Base-by-base conservation (phyloP, 331 rosid species). In the Cucumis variabilis region DNA sequence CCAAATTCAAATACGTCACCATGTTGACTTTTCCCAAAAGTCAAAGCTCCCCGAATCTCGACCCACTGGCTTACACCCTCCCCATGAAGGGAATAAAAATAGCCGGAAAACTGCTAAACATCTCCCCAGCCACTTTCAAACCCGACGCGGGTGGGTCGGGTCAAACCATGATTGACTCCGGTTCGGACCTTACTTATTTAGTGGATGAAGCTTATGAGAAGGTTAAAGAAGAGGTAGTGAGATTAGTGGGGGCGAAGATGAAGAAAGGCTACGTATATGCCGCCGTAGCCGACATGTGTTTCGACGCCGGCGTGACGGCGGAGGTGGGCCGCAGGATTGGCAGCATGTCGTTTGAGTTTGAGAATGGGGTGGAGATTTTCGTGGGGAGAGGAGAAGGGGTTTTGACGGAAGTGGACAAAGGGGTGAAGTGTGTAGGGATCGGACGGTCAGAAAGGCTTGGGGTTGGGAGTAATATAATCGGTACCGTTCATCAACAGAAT, bases 111-210 rank as follows among this genome's bases (percentile, higher is more conserved):
- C 88, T 15, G 51, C 88, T 97, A 19, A 80, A 74, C 53, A 95
- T 97, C 2, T 55, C 85, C 0, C 87, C 96, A 0, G 9, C 96
- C 0, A 91, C 89, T 37, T 97, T 97, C 80, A 91, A 76, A 14
- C 99, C 98, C 1, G 86, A 94, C 74, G 82, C 93, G 0, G 71
- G 96, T 9, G 98, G 99, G n/a, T 74, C 98, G 87, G 99, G 99
- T 81, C 99, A 97, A 41, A 97, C 99, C 53, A 94, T 97, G 91
- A 65, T 97, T 0, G 99, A 97, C 70, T 97, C 99, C 0, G 99
- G 98, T 1, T 93, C 98, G 46, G 98, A 97, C 23, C 90, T 97
- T 69, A 93, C 95, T 0, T 94, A 79, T 50, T 14, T 97, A 0
- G 98, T 94, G 74, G 99, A 94, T 46, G 98, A 89, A 88, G 99